These are phyloP conservation scores for Boletus edulis DNA, from an alignment of 768 basidiomycete species.

Conservation along the genomic window DNA sequence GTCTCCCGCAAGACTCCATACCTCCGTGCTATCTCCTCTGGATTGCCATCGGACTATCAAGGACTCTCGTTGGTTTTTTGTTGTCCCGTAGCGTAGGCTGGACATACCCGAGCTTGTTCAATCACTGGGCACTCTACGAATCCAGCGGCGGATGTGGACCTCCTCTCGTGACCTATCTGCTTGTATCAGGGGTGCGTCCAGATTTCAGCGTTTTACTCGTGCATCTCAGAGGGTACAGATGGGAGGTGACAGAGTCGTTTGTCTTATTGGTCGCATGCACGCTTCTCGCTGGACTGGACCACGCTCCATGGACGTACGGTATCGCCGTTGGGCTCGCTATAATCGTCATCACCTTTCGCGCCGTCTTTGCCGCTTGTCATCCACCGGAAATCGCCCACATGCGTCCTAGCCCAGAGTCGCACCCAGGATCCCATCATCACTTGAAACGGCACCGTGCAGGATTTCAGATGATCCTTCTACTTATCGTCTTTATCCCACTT, in stretches of 20 bases:
- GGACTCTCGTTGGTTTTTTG: constrained; percentile 21
- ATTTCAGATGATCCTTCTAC: constrained; percentile 18
- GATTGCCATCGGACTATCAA: constrained; percentile 19
- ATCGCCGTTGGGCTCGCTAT: constrained; percentile 27
- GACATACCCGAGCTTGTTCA: constrained; percentile 38
- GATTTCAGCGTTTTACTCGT: neutral
- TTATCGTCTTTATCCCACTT: constrained; percentile 14
- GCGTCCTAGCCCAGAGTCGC: neutral
- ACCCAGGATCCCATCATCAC: neutral
- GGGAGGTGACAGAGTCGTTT: constrained; percentile 17
- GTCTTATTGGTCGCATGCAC: constrained; percentile 5
- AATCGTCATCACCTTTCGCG: constrained; percentile 16
- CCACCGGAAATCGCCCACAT: neutral
- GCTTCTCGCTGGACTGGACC: constrained; percentile 29
- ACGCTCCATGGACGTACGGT: constrained; percentile 40
- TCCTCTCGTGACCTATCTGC: constrained; percentile 23
- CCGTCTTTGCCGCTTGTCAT: neutral
- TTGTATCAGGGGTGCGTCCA: constrained; percentile 17
- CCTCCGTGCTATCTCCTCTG: constrained; percentile 20
- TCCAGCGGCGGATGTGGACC: constrained; percentile 37
- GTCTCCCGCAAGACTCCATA: constrained; percentile 3
- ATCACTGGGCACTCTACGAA: constrained; percentile 41
- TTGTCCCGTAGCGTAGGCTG: constrained; percentile 34
- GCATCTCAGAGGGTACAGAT: constrained; percentile 8
- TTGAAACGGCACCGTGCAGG: constrained; percentile 8